Evolutionary conservation across 192 early-diverging fungal genomes (phyloP).

Genomic region (Spizellomyces punctatus): DNA sequence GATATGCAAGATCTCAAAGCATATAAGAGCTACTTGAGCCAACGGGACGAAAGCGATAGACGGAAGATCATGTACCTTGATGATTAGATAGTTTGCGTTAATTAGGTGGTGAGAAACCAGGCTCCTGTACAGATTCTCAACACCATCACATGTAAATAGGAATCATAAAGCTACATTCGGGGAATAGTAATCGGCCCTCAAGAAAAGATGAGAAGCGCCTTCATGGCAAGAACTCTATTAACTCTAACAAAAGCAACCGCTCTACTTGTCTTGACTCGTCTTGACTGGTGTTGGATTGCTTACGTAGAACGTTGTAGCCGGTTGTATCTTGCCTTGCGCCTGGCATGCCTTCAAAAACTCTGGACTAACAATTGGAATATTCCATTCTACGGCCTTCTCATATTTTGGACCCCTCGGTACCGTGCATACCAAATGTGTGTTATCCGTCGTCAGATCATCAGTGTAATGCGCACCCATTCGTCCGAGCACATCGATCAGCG

Average conservation of each 20-base stretch:
- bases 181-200: too few species aligned
- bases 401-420: slow-evolving; percentile 83
- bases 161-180: too few species aligned
- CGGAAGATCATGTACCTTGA: too few species aligned
- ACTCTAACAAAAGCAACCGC: background rate
- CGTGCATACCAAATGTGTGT: slow-evolving; percentile 91
- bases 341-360: slow-evolving; percentile 95
- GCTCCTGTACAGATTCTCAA: too few species aligned
- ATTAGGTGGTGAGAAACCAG: too few species aligned
- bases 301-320: slow-evolving; percentile 52
- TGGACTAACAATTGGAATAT: slow-evolving; percentile 93
- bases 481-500: slow-evolving; percentile 71
- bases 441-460: slow-evolving; percentile 79
- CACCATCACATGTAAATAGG: too few species aligned
- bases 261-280: slow-evolving; percentile 20
- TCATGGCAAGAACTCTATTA: background rate
- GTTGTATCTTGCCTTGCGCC: slow-evolving; percentile 85
- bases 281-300: slow-evolving; percentile 25
- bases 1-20: too few species aligned
- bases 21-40: too few species aligned
- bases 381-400: slow-evolving; percentile 82
- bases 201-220: background rate
- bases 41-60: too few species aligned
- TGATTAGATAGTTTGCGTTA: too few species aligned
- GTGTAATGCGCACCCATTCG: slow-evolving; percentile 89